phyloP scores from a whole-genome alignment of 2,329 filamentous ascomycete species.

The Fusarium hostae region DNA sequence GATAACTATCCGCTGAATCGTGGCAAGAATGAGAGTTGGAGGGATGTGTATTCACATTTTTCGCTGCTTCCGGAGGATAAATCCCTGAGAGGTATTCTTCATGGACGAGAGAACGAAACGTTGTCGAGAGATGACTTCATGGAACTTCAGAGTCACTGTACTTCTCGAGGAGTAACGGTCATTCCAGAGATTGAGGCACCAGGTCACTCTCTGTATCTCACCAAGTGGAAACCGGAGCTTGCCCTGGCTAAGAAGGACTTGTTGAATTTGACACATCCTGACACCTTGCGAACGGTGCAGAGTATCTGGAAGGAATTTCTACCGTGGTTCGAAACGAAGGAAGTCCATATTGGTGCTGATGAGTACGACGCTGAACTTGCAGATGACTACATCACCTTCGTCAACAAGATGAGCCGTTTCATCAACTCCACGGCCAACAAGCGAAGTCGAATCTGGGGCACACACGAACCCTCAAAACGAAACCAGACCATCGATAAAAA shows the following conservation, averaged over 20 bases:
- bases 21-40: slow-evolving; percentile 25
- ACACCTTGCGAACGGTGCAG: slow-evolving; percentile 7
- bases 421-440: slow-evolving; percentile 13
- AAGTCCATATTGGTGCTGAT: slow-evolving; percentile 19
- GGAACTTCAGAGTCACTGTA: slow-evolving; percentile 4
- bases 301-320: slow-evolving; percentile 19
- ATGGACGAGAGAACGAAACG: slow-evolving; percentile 18
- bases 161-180: slow-evolving; percentile 6
- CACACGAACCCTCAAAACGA: slow-evolving; percentile 7
- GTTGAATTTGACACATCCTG: neutral
- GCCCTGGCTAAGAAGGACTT: slow-evolving; percentile 11
- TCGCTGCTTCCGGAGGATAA: slow-evolving; percentile 3
- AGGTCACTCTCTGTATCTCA: slow-evolving; percentile 13
- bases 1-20: slow-evolving; percentile 26
- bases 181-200: slow-evolving; percentile 15
- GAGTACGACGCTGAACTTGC: slow-evolving; percentile 22
- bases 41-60: slow-evolving; percentile 18
- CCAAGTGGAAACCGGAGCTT: slow-evolving; percentile 23
- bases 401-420: slow-evolving; percentile 22
- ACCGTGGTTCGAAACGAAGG: slow-evolving; percentile 12
- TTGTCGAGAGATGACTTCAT: slow-evolving; percentile 1
- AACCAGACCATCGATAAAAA: slow-evolving; percentile 9
- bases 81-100: neutral
- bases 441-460: slow-evolving; percentile 21
- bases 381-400: slow-evolving; percentile 22